Evolutionary conservation across 2,329 filamentous ascomycete genomes (phyloP).

Genomic region (Xylaria sp.): DNA sequence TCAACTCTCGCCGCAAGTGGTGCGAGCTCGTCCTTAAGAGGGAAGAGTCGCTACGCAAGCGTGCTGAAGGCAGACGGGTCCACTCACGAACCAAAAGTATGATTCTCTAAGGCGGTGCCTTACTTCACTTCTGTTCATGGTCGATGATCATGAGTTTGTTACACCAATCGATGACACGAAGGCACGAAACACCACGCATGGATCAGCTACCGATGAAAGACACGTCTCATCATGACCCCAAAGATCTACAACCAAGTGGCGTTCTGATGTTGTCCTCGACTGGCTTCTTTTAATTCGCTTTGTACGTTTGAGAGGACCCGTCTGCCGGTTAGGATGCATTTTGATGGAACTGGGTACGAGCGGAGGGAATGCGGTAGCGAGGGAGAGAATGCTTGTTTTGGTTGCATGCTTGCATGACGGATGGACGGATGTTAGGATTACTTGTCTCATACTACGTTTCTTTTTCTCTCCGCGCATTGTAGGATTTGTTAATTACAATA

Average conservation of each 20-base stretch:
- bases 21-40: slow-evolving; percentile 74
- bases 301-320: background rate
- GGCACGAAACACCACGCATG: slow-evolving; percentile 28
- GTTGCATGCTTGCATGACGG: slow-evolving; percentile 25
- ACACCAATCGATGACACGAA: slow-evolving; percentile 24
- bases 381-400: slow-evolving; percentile 11
- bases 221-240: slow-evolving; percentile 12
- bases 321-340: slow-evolving; percentile 13
- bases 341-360: slow-evolving; percentile 14
- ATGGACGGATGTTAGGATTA: slow-evolving; percentile 19
- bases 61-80: slow-evolving; percentile 62
- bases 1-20: slow-evolving; percentile 68
- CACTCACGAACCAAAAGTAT: slow-evolving; percentile 70
- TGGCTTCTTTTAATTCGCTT: background rate
- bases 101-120: slow-evolving; percentile 55
- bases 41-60: slow-evolving; percentile 68
- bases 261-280: slow-evolving; percentile 15
- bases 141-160: slow-evolving; percentile 37
- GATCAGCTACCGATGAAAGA: slow-evolving; percentile 11
- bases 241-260: background rate
- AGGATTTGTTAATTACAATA: slow-evolving; percentile 30
- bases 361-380: background rate
- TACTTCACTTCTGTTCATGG: slow-evolving; percentile 36
- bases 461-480: slow-evolving; percentile 33
- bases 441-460: slow-evolving; percentile 24